Base-by-base conservation (phyloP, 768 basidiomycete species). In the Pleurotus tuoliensis region DNA sequence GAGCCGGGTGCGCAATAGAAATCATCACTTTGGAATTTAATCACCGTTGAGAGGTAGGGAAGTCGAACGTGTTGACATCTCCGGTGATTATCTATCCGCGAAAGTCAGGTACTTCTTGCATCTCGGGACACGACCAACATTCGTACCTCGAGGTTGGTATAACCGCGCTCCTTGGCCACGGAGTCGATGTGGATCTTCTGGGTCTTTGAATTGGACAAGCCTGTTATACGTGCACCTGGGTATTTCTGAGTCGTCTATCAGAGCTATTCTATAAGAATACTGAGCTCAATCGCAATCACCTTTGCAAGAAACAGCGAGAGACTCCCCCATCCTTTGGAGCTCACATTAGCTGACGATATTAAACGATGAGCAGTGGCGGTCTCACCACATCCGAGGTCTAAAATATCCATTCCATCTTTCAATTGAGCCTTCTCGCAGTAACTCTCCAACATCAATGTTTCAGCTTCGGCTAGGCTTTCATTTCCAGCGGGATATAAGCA, bases 361-460 rank as follows among this genome's bases (percentile, higher is more conserved):
- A 38, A 18, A 49, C 25, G 47, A 46, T n/a, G 44, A 25, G 11
- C 13, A 18, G 5, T 34, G 44, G 12, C 49, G n/a, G 1, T 63
- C 75, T 24, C 61, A 79, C 79, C 87, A 66, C 88, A 89, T 3
- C 87, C 87, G 5, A 89, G 71, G 66, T 89, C 88, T 40, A 89
- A 66, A 24, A 89, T 74, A 59, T 82, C 81, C 49, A 79, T 73
- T 0, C 84, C 87, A 59, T 88, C 84, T 52, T 67, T 72, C 20
- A 90, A 66, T 48, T 79, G 74, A 0, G 86, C 86, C 61, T 86
- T 88, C 54, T 76, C 67, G 64, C 86, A 87, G 63, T 88, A 88
- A 58, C 75, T 80, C 62, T 86, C 79, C 15, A 89, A 66, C 79
- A 88, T 89, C 25, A 81, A 69, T 3, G 78, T 73, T 58, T 89